These are phyloP conservation scores for Luffa acutangula DNA, from an alignment of 306 rosid species.

Conservation along the genomic window DNA sequence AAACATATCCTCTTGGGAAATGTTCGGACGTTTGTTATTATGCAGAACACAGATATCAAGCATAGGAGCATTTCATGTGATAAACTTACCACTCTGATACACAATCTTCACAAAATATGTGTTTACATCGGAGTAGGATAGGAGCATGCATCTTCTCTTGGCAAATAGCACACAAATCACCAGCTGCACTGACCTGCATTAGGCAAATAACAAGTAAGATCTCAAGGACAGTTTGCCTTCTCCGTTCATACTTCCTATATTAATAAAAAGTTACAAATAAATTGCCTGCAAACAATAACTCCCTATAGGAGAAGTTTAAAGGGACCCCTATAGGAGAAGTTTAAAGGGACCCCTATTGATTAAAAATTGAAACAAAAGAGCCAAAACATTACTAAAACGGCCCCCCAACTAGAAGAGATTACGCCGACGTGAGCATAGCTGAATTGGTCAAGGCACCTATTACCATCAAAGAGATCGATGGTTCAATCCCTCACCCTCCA, in stretches of 20 bases:
- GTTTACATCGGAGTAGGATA: slow-evolving; percentile 83
- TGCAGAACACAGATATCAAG: background rate
- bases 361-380: background rate
- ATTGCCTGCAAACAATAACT: background rate
- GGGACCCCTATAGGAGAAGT: background rate
- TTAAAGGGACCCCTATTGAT: background rate
- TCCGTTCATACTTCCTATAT: background rate
- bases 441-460: background rate
- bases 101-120: slow-evolving; percentile 96
- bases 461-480: background rate
- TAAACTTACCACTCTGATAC: slow-evolving; percentile 86
- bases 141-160: slow-evolving; percentile 99
- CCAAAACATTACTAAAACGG: background rate
- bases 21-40: background rate
- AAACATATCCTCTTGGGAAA: background rate
- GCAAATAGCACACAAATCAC: slow-evolving; percentile 97
- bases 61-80: background rate
- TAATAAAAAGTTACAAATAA: background rate
- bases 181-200: slow-evolving; percentile 78
- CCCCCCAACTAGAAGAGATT: background rate
- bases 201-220: slow-evolving; percentile 8
- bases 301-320: background rate
- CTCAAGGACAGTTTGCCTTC: background rate
- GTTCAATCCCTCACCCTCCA: background rate
- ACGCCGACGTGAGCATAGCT: background rate